Evolutionary conservation across 2,329 filamentous ascomycete species (phyloP), one percentile per base, ranked within the genome.

Genomic region (Sclerotinia nivalis): DNA sequence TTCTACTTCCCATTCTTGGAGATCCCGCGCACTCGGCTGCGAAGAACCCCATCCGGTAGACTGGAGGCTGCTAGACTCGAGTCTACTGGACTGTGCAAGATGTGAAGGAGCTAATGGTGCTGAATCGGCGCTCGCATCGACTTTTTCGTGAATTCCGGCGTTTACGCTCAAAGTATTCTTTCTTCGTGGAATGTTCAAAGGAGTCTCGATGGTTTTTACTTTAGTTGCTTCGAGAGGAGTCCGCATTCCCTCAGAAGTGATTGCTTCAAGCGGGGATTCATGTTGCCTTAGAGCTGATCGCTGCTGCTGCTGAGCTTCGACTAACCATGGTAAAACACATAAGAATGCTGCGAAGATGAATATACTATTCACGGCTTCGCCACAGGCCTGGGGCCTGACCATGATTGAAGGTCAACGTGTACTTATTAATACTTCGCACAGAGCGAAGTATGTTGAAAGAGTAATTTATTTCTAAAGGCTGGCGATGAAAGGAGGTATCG

Each of bases 1-100:
- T 92, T 98, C 95, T 84, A 97, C 94, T 91, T 97, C 93, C 95
- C 95, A 98, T 84, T 97, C 95, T 88, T 94, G 91, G 88, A 98
- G 86, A 86, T 91, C 96, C 89, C 95, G 94, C 94, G 93, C 95
- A 91, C 87, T 70, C 49, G 67, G 58, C 80, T 92, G 91, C 90
- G 90, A 91, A 91, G 92, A 90, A 84, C 91, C 87, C 82, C 91
- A 85, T 77, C 89, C 89, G 80, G 86, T 85, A 80, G 86, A 84
- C 70, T 83, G 75, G 70, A 78, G 80, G 74, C 85, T 86, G 83
- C 86, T 87, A 80, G 85, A 83, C 88, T 88, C 86, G 88, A 89
- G 88, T 82, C 82, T 82, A 93, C 93, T 94, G 97, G 93, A 88
- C 86, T 97, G 94, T 92, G 93, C 95, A 90, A 93, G 88, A 85